Percentiles rank a stretch among this genome's conserved stretches.
phyloP scores from a whole-genome alignment of 2,329 filamentous ascomycete species.

The Penicillium sp. region DNA sequence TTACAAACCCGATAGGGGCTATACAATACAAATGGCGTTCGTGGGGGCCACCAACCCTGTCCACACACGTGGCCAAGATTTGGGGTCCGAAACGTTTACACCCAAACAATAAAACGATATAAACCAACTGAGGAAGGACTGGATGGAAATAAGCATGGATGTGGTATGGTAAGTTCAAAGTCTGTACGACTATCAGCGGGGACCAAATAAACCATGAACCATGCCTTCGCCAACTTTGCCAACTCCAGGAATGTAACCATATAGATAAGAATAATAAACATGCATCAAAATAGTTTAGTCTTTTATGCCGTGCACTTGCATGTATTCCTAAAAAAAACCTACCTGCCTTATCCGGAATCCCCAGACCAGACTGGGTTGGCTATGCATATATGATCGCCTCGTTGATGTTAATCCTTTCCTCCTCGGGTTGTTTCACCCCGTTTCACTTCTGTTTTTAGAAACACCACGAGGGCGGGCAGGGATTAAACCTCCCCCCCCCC shows the following conservation, averaged over 20 bases:
- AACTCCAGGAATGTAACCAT: not conserved
- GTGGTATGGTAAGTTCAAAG: not conserved
- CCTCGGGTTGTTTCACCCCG: not conserved
- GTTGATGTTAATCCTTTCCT: not conserved
- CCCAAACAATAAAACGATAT: not conserved
- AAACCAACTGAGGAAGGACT: not conserved
- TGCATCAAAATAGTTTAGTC: not conserved
- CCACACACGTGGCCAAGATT: conserved; percentile 2
- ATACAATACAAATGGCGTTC: not conserved
- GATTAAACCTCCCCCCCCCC: not conserved
- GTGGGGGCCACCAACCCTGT: not conserved
- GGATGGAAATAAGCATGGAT: not conserved
- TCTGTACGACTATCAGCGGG: conserved; percentile 8
- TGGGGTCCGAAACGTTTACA: conserved; percentile 2
- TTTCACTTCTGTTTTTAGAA: conserved; percentile 14
- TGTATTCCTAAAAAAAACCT: not conserved
- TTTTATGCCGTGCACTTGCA: not conserved
- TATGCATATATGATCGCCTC: not conserved
- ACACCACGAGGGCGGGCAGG: conserved; percentile 16
- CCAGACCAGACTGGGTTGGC: not conserved
- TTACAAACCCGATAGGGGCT: not conserved
- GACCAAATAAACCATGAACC: conserved; percentile 12
- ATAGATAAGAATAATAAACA: not conserved
- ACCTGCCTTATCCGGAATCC: not conserved
- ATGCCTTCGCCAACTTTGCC: conserved; percentile 1